Conservation (phyloP, 75 land plant genomes). For the Larix kaempferi region DNA sequence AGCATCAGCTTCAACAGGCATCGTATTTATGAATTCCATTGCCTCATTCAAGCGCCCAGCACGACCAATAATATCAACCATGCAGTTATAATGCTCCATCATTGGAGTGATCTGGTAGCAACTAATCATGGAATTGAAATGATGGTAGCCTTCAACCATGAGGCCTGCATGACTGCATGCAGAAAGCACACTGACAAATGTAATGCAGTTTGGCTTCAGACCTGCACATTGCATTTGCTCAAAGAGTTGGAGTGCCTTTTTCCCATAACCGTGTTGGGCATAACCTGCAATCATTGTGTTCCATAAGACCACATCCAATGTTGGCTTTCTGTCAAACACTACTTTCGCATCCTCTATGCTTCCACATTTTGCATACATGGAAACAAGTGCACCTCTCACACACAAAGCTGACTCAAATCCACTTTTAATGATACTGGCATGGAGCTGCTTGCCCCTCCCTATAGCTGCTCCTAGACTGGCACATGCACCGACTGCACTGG, state of each 20-base stretch:
- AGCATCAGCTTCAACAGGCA: background rate
- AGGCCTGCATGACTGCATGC: slow-evolving; percentile 5
- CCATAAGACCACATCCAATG: slow-evolving; percentile 15
- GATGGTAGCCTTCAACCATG: background rate
- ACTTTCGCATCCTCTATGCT: slow-evolving; percentile 47
- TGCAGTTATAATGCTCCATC: background rate
- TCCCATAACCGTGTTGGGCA: slow-evolving; percentile 13
- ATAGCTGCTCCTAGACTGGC: slow-evolving; percentile 34
- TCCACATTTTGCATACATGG: slow-evolving; percentile 70
- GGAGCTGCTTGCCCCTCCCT: slow-evolving; percentile 62
- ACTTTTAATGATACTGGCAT: slow-evolving; percentile 38
- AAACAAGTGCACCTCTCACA: slow-evolving; percentile 61
- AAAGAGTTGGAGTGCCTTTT: slow-evolving; percentile 9
- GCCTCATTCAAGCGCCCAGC: background rate
- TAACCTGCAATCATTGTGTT: slow-evolving; percentile 21
- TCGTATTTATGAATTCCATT: background rate
- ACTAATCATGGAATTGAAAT: background rate
- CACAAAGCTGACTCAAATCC: slow-evolving; percentile 32
- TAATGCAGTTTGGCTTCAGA: slow-evolving; percentile 11
- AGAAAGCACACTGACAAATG: too few species aligned
- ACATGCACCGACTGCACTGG: slow-evolving; percentile 50
- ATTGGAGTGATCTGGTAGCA: background rate
- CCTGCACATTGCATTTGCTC: background rate
- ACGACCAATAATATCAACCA: background rate
- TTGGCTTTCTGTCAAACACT: slow-evolving; percentile 37